These are phyloP conservation scores for Metschnikowia amazonensis DNA, from an alignment of 805 yeast species.

Conservation along the genomic window DNA sequence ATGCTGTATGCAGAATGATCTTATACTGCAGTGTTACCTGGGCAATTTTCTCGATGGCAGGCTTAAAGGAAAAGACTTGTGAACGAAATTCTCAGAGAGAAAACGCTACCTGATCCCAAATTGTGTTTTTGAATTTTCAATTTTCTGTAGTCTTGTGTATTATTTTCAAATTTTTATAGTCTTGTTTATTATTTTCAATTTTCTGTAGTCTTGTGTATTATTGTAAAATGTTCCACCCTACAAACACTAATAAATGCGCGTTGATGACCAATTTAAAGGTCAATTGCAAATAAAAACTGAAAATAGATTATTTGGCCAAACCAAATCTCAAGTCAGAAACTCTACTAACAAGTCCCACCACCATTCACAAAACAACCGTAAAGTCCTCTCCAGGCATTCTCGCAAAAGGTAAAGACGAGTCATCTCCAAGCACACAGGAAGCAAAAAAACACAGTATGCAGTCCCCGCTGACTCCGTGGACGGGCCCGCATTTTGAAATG, in stretches of 20 bases:
- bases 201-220: background rate
- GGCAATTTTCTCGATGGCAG: background rate
- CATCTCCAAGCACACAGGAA: background rate
- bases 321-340: background rate
- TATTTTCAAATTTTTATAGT: background rate
- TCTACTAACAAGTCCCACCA: no score
- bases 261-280: background rate
- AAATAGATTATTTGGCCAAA: no score
- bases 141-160: background rate
- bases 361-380: no score
- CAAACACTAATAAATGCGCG: background rate
- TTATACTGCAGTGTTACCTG: background rate
- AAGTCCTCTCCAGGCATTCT: background rate
- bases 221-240: background rate
- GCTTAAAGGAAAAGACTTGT: background rate
- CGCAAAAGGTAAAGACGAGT: background rate
- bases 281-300: background rate
- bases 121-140: no score
- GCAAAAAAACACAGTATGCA: background rate
- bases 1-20: background rate
- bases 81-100: background rate
- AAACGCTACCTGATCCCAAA: no score
- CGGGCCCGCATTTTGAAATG: constrained; percentile 5
- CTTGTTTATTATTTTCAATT: background rate
- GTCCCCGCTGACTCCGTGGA: constrained; percentile 3